phyloP scores from a whole-genome alignment of 495 filamentous ascomycete species.

The Penicillium canescens region DNA sequence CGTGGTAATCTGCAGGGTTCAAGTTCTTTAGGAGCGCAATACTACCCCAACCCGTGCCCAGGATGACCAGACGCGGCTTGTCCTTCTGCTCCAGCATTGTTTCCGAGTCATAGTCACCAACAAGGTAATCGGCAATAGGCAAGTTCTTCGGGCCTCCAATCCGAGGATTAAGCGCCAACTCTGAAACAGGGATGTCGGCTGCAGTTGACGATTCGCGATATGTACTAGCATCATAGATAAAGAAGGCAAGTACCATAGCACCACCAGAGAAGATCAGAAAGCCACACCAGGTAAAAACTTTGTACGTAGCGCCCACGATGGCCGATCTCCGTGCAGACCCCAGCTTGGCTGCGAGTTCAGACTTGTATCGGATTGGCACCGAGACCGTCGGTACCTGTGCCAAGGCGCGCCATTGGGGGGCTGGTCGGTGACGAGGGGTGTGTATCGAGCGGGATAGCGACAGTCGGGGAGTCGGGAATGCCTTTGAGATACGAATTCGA shows the following conservation, averaged over 20 bases:
- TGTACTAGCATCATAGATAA: constrained; percentile 91
- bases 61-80: constrained; percentile 87
- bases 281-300: constrained; percentile 57
- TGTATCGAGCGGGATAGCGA: constrained; percentile 24
- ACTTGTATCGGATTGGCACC: constrained; percentile 29
- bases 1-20: constrained; percentile 86
- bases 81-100: constrained; percentile 68
- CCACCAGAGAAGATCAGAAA: constrained; percentile 56
- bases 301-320: constrained; percentile 32
- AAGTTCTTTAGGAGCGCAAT: constrained; percentile 89
- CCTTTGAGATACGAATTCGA: constrained; percentile 21
- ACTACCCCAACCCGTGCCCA: constrained; percentile 95
- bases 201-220: constrained; percentile 68
- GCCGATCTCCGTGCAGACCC: constrained; percentile 13
- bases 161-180: constrained; percentile 76
- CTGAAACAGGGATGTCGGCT: constrained; percentile 77
- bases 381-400: constrained; percentile 10
- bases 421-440: constrained; percentile 21
- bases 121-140: constrained; percentile 80
- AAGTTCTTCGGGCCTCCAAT: constrained; percentile 94
- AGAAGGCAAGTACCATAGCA: constrained; percentile 72
- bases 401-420: constrained; percentile 29
- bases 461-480: constrained; percentile 6
- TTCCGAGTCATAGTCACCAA: constrained; percentile 82
- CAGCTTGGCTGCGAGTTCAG: constrained; percentile 19